Percentiles rank a stretch among this genome's conserved stretches.
These are phyloP conservation scores for Tylopilus plumbeoviolaceoides DNA, from an alignment of 768 basidiomycete species.

Conservation along the genomic window DNA sequence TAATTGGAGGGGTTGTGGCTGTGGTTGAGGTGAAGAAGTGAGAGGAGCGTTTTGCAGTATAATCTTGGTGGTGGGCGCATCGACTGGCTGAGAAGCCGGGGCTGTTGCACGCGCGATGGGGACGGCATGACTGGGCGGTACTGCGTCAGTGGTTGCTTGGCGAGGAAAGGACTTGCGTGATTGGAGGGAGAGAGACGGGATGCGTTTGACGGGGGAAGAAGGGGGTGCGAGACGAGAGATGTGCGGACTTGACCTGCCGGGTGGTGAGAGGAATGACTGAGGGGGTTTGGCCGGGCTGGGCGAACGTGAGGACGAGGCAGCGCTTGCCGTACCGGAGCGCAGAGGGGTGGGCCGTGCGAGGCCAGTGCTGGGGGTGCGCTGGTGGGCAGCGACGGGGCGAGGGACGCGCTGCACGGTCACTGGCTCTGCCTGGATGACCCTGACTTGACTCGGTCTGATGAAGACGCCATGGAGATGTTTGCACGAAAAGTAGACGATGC, in stretches of 20 bases:
- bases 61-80: constrained; percentile 25
- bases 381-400: constrained; percentile 47
- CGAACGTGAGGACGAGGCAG: constrained; percentile 54
- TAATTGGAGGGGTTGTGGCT: constrained; percentile 18
- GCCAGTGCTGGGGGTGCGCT: constrained; percentile 53
- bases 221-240: constrained; percentile 31
- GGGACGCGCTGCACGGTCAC: constrained; percentile 29
- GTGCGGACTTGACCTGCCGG: constrained; percentile 13
- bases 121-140: constrained; percentile 27
- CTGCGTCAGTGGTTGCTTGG: constrained; percentile 36
- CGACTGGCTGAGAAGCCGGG: constrained; percentile 20
- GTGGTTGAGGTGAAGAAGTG: constrained; percentile 31
- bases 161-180: constrained; percentile 49
- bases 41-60: constrained; percentile 36
- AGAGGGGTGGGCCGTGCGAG: constrained; percentile 37
- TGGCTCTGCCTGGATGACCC: constrained; percentile 41
- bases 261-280: constrained; percentile 23
- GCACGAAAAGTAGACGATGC: constrained; percentile 79
- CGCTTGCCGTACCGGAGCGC: constrained; percentile 36
- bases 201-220: constrained; percentile 58
- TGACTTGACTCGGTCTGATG: constrained; percentile 82
- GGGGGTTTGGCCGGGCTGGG: constrained; percentile 56
- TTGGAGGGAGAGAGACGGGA: constrained; percentile 42
- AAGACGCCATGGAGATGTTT: constrained; percentile 79
- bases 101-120: constrained; percentile 25